These are phyloP conservation scores for Tuber umbilicatum DNA, from an alignment of 495 filamentous ascomycete genomes.

Conservation along the genomic window DNA sequence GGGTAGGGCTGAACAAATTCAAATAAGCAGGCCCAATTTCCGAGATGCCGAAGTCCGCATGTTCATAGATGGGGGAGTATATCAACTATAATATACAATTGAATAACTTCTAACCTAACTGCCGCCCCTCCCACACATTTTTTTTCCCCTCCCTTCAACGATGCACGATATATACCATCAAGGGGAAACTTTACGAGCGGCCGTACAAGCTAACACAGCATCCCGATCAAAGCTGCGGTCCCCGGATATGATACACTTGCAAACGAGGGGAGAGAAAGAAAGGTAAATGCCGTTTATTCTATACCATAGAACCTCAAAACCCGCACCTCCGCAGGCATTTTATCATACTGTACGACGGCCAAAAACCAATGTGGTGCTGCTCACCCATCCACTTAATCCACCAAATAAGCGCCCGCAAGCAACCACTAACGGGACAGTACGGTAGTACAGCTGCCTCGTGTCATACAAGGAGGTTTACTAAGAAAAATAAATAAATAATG, in stretches of 20 bases:
- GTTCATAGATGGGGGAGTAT: not conserved
- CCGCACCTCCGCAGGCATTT: not conserved
- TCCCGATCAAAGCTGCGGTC: not conserved
- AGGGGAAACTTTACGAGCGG: not conserved
- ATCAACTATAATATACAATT: not conserved
- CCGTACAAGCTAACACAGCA: not conserved
- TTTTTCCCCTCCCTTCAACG: not conserved
- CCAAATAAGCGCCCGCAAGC: not conserved
- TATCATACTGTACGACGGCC: not conserved
- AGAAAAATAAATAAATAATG: not conserved
- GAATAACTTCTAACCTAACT: not conserved
- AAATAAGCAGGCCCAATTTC: not conserved
- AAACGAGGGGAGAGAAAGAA: not conserved
- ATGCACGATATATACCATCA: not conserved
- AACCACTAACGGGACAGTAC: not conserved
- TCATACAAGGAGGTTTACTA: not conserved
- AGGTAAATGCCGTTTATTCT: not conserved
- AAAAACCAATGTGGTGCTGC: not conserved
- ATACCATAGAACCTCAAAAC: not conserved
- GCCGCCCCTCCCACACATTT: not conserved
- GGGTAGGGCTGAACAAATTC: not conserved
- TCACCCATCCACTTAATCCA: not conserved
- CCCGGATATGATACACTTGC: not conserved
- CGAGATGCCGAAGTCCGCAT: not conserved
- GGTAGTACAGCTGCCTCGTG: not conserved